Conservation (phyloP, 768 basidiomycete species). For the Mrakia hoshinonis region DNA sequence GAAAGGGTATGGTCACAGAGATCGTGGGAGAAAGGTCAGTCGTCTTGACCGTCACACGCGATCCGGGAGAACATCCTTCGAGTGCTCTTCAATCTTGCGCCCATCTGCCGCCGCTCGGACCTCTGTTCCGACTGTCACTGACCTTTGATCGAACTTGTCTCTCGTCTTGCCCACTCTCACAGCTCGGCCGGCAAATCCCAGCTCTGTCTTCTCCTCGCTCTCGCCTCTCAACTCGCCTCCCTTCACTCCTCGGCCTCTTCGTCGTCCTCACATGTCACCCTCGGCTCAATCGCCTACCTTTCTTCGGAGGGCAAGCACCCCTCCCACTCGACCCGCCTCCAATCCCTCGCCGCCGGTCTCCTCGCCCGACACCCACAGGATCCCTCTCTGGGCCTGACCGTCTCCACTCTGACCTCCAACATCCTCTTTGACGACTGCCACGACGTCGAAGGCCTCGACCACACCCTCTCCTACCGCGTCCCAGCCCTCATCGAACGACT, state of each 20-base stretch:
- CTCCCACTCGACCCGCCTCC: constrained; percentile 50
- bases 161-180: too few relatives aligned
- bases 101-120: too few relatives aligned
- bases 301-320: constrained; percentile 63
- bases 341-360: constrained; percentile 32
- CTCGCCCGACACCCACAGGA: constrained; percentile 19
- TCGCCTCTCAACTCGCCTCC: constrained; percentile 63
- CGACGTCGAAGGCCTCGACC: constrained; percentile 42
- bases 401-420: constrained; percentile 34
- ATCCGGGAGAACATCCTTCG: too few relatives aligned
- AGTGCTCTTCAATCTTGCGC: too few relatives aligned
- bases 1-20: constrained; percentile 75
- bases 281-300: constrained; percentile 55
- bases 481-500: constrained; percentile 38
- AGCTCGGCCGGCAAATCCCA: constrained; percentile 96
- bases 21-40: constrained; percentile 77
- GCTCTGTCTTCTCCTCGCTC: constrained; percentile 70
- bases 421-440: constrained; percentile 52
- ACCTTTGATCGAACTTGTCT: too few relatives aligned
- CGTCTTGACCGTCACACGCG: not conserved
- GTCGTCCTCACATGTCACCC: not conserved
- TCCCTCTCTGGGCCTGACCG: not conserved
- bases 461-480: constrained; percentile 41
- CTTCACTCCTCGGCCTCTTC: constrained; percentile 25
- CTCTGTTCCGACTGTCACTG: too few relatives aligned